These are phyloP conservation scores for Cryptosporidium baileyi DNA, from an alignment of 169 alveolate species.

Conservation along the genomic window DNA sequence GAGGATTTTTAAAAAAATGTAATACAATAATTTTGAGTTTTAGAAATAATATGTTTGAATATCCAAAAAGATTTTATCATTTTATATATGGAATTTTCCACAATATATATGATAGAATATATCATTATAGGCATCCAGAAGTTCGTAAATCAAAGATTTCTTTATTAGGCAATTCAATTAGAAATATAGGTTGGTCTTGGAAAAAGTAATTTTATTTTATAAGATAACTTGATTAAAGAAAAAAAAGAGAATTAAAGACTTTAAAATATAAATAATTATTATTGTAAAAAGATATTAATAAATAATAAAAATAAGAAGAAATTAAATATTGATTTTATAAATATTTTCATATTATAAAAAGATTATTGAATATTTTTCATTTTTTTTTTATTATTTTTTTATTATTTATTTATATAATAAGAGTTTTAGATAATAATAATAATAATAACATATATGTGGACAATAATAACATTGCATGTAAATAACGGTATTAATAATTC, in stretches of 20 bases:
- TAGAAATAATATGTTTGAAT: conserved; percentile 27
- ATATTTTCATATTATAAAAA: too few relatives aligned
- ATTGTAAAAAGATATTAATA: neutral
- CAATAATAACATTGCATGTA: too few relatives aligned
- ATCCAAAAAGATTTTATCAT: neutral
- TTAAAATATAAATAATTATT: neutral
- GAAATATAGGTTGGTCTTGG: conserved; percentile 28
- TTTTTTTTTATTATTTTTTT: too few relatives aligned
- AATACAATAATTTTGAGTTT: neutral
- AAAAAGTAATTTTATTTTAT: neutral
- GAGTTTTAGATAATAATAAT: too few relatives aligned
- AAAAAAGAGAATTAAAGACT: too few relatives aligned
- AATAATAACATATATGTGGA: too few relatives aligned
- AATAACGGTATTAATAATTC: too few relatives aligned
- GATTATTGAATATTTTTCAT: too few relatives aligned
- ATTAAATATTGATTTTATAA: too few relatives aligned
- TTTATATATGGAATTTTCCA: conserved; percentile 28
- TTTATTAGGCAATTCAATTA: conserved; percentile 14
- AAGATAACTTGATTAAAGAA: too few relatives aligned
- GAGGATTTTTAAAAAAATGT: neutral
- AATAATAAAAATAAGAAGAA: too few relatives aligned
- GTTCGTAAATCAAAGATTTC: conserved; percentile 36
- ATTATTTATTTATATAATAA: too few relatives aligned
- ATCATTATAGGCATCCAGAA: conserved; percentile 55
- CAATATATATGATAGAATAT: conserved; percentile 13